Evolutionary conservation across 176 grass and related monocot species (phyloP).

Genomic region (Neostapfia colusana): DNA sequence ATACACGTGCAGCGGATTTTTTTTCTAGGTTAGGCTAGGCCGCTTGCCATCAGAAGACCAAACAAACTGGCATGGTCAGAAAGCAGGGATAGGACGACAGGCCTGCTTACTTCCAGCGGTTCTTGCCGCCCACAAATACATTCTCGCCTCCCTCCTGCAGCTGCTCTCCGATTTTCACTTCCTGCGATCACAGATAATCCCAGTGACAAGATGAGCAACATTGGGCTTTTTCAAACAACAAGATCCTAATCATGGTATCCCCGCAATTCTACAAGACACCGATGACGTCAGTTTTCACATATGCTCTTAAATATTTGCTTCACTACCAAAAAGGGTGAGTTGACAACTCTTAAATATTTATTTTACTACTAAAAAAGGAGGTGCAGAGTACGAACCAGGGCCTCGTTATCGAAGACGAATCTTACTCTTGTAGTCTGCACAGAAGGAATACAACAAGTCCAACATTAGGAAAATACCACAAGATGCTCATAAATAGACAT

Average conservation of each 20-base stretch:
- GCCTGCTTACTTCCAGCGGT: slow-evolving; percentile 80
- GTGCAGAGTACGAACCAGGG: slow-evolving; percentile 65
- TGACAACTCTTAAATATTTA: neutral
- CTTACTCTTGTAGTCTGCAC: slow-evolving; percentile 88
- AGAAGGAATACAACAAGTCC: slow-evolving; percentile 11
- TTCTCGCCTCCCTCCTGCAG: slow-evolving; percentile 79
- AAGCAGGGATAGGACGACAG: neutral
- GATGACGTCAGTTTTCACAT: neutral
- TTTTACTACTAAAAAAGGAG: neutral
- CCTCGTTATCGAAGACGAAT: slow-evolving; percentile 87
- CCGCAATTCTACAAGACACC: neutral
- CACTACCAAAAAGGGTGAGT: neutral
- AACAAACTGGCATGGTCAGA: neutral
- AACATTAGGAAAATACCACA: slow-evolving; percentile 9
- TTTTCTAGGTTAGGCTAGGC: neutral
- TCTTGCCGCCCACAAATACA: slow-evolving; percentile 93
- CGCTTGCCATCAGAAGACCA: neutral
- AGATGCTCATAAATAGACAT: neutral
- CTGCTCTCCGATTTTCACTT: slow-evolving; percentile 80
- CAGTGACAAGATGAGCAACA: neutral
- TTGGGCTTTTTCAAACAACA: neutral
- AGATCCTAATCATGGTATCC: slow-evolving; percentile 1
- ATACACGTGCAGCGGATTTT: neutral
- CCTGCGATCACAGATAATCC: slow-evolving; percentile 40
- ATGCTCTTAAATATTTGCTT: slow-evolving; percentile 17